These are phyloP conservation scores for Nelumbo lutea DNA, from an alignment of 164 flowering plant species.

Conservation along the genomic window DNA sequence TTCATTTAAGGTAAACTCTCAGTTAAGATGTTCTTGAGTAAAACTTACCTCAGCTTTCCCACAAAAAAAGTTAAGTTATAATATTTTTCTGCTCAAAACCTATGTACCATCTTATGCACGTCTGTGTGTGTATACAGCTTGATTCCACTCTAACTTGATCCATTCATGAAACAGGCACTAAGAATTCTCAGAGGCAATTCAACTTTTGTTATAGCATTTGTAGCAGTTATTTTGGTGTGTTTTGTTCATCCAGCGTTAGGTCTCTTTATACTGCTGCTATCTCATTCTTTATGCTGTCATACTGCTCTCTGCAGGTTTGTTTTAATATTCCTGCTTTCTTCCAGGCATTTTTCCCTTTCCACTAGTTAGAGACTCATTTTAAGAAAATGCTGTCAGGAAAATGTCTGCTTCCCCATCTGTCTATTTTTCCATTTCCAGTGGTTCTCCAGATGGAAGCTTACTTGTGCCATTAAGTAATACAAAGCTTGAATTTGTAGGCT, in stretches of 20 bases:
- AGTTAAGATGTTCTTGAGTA: not conserved
- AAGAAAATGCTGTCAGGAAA: not conserved
- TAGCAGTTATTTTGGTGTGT: slow-evolving; percentile 52
- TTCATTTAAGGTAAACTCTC: slow-evolving; percentile 52
- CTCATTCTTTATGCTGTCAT: slow-evolving; percentile 74
- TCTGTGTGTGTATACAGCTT: not conserved
- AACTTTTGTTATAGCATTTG: slow-evolving; percentile 36
- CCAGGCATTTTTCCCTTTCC: not conserved
- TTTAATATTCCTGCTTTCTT: not conserved
- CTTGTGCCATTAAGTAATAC: too few species aligned
- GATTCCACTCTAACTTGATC: slow-evolving; percentile 12
- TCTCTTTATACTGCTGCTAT: slow-evolving; percentile 53
- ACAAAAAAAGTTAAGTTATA: not conserved
- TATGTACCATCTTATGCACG: not conserved
- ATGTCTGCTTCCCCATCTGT: too few species aligned
- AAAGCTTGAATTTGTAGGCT: too few species aligned
- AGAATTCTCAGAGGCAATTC: slow-evolving; percentile 52
- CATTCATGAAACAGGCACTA: slow-evolving; percentile 49
- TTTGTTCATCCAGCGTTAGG: slow-evolving; percentile 94
- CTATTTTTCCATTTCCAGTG: too few species aligned
- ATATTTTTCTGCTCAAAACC: not conserved
- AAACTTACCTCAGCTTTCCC: not conserved
- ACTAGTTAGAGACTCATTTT: not conserved
- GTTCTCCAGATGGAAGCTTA: too few species aligned
- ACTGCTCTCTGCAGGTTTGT: slow-evolving; percentile 73